A percentile compares a stretch with the other conserved stretches of the same genome.
These are phyloP conservation scores for Coleophoma cylindrospora DNA, from an alignment of 2,329 filamentous ascomycete species.

Conservation along the genomic window DNA sequence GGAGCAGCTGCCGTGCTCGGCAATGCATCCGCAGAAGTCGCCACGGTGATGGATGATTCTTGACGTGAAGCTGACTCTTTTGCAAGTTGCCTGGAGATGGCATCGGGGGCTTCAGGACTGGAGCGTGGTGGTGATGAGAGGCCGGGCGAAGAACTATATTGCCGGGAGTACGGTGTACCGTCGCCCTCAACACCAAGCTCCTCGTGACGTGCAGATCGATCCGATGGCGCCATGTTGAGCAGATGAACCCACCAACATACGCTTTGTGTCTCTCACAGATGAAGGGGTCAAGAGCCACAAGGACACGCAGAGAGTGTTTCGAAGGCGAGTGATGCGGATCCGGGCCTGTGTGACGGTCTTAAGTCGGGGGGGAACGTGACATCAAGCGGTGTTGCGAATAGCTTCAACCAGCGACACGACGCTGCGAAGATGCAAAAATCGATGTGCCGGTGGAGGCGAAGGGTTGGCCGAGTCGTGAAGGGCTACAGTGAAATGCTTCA, in stretches of 20 bases:
- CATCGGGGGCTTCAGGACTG: slow-evolving; percentile 40
- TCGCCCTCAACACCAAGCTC: slow-evolving; percentile 9
- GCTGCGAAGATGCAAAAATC: slow-evolving; percentile 8
- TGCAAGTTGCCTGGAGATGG: slow-evolving; percentile 31
- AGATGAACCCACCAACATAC: slow-evolving; percentile 1
- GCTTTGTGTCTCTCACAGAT: background rate
- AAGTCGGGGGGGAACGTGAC: too few relatives aligned
- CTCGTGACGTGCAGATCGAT: slow-evolving; percentile 1
- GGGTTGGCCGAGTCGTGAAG: background rate
- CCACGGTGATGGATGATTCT: slow-evolving; percentile 15
- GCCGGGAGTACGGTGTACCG: slow-evolving; percentile 8
- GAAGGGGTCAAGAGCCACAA: too few relatives aligned
- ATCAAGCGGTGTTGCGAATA: slow-evolving; percentile 17
- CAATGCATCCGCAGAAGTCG: slow-evolving; percentile 8
- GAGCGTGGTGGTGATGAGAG: slow-evolving; percentile 48
- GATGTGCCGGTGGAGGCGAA: slow-evolving; percentile 3
- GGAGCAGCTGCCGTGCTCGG: slow-evolving; percentile 4
- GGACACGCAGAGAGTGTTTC: too few relatives aligned
- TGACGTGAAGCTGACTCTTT: slow-evolving; percentile 10
- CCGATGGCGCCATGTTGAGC: slow-evolving; percentile 1
- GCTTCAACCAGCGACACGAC: slow-evolving; percentile 18
- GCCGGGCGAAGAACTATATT: slow-evolving; percentile 33
- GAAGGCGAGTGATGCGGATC: too few relatives aligned
- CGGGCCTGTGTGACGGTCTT: too few relatives aligned
- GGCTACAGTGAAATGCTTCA: background rate